These are phyloP conservation scores for Abrus pulchellus DNA, from an alignment of 306 rosid species.

Conservation along the genomic window DNA sequence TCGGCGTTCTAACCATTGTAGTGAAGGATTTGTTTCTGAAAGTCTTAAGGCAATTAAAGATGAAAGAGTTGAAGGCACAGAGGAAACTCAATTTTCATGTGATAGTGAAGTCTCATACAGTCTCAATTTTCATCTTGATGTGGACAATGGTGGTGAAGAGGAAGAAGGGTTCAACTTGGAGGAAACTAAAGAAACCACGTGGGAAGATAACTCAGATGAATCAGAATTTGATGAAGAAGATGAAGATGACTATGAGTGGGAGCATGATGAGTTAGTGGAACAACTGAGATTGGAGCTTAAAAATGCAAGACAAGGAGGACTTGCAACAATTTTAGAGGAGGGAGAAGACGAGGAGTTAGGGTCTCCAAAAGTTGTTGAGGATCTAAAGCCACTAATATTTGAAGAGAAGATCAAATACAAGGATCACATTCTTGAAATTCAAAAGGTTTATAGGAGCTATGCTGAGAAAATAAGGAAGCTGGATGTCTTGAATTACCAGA, in stretches of 20 bases:
- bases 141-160: not conserved
- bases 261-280: conserved; percentile 66
- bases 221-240: conserved; percentile 47
- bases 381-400: conserved; percentile 61
- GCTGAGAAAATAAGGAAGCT: conserved; percentile 71
- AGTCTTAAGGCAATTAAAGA: not conserved
- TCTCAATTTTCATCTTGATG: not conserved
- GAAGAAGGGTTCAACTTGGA: not conserved
- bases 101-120: not conserved
- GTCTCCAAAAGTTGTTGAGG: conserved; percentile 53
- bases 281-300: conserved; percentile 68
- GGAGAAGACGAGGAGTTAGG: conserved; percentile 53
- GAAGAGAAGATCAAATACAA: conserved; percentile 64
- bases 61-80: conserved; percentile 10
- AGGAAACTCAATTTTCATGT: conserved; percentile 31
- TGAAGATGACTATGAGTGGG: conserved; percentile 56
- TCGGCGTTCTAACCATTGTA: not conserved
- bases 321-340: conserved; percentile 81
- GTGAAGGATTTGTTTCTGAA: conserved; percentile 36
- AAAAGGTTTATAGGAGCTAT: conserved; percentile 65
- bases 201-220: conserved; percentile 30
- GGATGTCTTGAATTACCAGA: conserved; percentile 77
- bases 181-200: conserved; percentile 2
- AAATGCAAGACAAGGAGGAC: conserved; percentile 72
- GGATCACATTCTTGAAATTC: conserved; percentile 67